Evolutionary conservation across 1,139 yeast species (phyloP).

Genomic region (Meyerozyma guilliermondii): DNA sequence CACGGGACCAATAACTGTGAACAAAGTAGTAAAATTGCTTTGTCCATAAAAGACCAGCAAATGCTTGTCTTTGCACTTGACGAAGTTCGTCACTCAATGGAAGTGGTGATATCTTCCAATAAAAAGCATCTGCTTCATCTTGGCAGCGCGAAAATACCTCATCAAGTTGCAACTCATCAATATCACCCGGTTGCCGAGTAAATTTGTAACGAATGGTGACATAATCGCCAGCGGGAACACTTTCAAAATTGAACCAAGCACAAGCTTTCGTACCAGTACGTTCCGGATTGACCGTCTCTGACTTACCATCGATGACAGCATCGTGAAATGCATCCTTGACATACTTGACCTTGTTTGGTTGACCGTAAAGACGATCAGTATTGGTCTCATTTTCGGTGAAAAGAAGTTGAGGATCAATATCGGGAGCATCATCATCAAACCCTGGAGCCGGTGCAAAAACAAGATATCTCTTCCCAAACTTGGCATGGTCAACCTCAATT

Average conservation of each 20-base stretch:
- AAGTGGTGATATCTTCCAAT: constrained; percentile 84
- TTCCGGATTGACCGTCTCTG: constrained; percentile 64
- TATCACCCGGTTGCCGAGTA: constrained; percentile 42
- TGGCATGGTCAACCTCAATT: constrained; percentile 61
- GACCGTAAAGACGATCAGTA: constrained; percentile 58
- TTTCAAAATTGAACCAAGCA: constrained; percentile 80
- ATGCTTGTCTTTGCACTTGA: constrained; percentile 88
- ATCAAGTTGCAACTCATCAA: constrained; percentile 79
- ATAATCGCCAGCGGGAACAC: constrained; percentile 84
- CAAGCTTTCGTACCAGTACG: constrained; percentile 38
- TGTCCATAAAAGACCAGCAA: constrained; percentile 92
- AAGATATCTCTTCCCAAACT: constrained; percentile 67
- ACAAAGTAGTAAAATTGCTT: constrained; percentile 90
- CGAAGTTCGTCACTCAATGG: constrained; percentile 82
- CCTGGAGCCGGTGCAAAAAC: constrained; percentile 92
- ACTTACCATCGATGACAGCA: constrained; percentile 57
- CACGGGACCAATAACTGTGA: constrained; percentile 83
- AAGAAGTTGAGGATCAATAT: constrained; percentile 68
- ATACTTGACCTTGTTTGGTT: constrained; percentile 51
- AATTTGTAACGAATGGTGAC: constrained; percentile 83
- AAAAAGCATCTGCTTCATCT: constrained; percentile 90
- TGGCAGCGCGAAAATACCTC: constrained; percentile 67
- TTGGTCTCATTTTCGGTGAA: constrained; percentile 93
- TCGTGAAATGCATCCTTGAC: constrained; percentile 94
- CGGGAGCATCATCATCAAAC: constrained; percentile 48